Percentiles rank a stretch among this genome's conserved stretches.
Conservation (phyloP, 2,329 filamentous ascomycete species). For the Cytospora schulzeri region DNA sequence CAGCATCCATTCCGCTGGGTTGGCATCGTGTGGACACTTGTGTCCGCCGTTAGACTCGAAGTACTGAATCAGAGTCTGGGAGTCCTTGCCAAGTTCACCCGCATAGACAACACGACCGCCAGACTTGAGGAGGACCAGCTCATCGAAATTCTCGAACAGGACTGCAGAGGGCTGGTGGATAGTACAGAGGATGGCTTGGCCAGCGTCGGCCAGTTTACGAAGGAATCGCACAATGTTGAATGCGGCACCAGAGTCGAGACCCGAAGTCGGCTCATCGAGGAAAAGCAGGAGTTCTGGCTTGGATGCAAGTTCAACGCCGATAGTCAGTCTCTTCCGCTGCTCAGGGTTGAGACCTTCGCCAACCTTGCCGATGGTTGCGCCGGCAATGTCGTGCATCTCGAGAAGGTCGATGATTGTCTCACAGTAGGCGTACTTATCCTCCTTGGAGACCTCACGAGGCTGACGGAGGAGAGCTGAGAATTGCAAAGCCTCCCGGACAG, state of each 20-base stretch:
- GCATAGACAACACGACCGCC: conserved; percentile 60
- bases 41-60: conserved; percentile 61
- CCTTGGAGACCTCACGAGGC: conserved; percentile 54
- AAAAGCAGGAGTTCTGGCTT: conserved; percentile 73
- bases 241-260: conserved; percentile 72
- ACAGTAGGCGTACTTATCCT: conserved; percentile 69
- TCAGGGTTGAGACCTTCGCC: conserved; percentile 60
- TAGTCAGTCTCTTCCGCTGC: conserved; percentile 62
- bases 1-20: conserved; percentile 69
- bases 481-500: conserved; percentile 67
- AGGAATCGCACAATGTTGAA: conserved; percentile 72
- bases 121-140: conserved; percentile 54
- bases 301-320: conserved; percentile 73
- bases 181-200: conserved; percentile 47
- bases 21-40: conserved; percentile 50
- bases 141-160: conserved; percentile 51
- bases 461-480: conserved; percentile 70
- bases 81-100: conserved; percentile 55
- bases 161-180: conserved; percentile 49
- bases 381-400: conserved; percentile 69
- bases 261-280: conserved; percentile 75
- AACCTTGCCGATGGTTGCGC: conserved; percentile 70
- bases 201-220: conserved; percentile 58
- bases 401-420: conserved; percentile 70
- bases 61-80: conserved; percentile 51